Evolutionary conservation across 1,139 yeast genomes (phyloP), one percentile per base, ranked within the genome.

Genomic region (Pichia sp.): DNA sequence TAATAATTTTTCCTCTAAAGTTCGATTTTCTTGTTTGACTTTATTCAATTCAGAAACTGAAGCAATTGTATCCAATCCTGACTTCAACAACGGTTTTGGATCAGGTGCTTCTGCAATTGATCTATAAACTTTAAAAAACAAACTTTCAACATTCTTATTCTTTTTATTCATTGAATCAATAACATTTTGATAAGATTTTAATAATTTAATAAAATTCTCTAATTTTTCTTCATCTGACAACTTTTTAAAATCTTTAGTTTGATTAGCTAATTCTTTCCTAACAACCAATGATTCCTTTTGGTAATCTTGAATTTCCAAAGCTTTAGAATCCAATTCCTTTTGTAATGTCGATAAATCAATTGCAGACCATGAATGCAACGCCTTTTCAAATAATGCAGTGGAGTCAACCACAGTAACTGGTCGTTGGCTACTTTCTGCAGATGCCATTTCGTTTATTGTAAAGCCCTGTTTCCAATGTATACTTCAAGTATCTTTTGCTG

Each of bases 81-180:
- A 72, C 53, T 84, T 87, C 43, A 89, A 65, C 35, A 89, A 63
- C 3, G 96, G 95, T 46, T 73, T 74, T 4, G 97, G 97, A 62
- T 91, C 96, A 0, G 97, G 96, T 0, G 95, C 91, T 56, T 89
- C 96, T 2, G 88, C 86, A 13, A 91, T 65, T 21, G 76, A 66
- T 45, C 88, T 69, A 64, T 89, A 89, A 22, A 86, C 68, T 19
- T 79, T 79, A 61, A 88, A 76, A 56, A 91, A 82, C 36, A 78
- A 70, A 28, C 71, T 69, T 56, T 91, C 97, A 1, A 85, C 78
- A 37, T 63, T 69, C 57, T 88, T 87, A 48, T 86, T 78, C 52
- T 91, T 77, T 52, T 76, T 78, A 4, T 96, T 86, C 50, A 91
- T 68, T 33, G 70, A 67, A 59, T 91, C 98, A 54, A 91, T 84